Evolutionary conservation across 1,284 basidiomycete species (phyloP).

Genomic region (Laetiporus sulphureus): DNA sequence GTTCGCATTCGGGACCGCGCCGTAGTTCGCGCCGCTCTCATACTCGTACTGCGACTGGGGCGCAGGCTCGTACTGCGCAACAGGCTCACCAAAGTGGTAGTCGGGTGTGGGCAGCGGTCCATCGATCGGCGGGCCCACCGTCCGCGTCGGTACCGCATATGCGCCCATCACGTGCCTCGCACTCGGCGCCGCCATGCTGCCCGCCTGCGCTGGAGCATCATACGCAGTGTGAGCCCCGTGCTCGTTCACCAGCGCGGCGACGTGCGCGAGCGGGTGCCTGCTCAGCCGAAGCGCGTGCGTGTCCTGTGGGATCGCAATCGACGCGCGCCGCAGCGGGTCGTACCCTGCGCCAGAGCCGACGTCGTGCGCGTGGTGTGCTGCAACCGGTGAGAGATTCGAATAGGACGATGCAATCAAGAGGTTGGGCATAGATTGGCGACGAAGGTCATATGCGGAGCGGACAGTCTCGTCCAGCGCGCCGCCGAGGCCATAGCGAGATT

Average conservation of each 20-base stretch:
- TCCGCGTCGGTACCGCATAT: slow-evolving; percentile 44
- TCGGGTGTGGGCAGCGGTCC: slow-evolving; percentile 64
- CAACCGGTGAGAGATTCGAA: slow-evolving; percentile 3
- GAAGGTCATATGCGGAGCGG: background rate
- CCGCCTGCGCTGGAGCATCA: background rate
- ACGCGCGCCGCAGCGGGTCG: slow-evolving; percentile 15
- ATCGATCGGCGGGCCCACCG: slow-evolving; percentile 47
- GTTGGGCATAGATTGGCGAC: too few relatives aligned
- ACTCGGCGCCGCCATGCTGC: background rate
- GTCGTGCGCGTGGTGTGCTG: slow-evolving; percentile 27
- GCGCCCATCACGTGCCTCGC: slow-evolving; percentile 18
- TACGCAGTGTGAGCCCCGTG: background rate
- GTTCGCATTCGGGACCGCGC: background rate
- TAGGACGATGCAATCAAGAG: slow-evolving; percentile 10
- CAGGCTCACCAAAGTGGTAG: slow-evolving; percentile 58
- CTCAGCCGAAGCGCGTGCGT: slow-evolving; percentile 53
- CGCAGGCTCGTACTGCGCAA: slow-evolving; percentile 18
- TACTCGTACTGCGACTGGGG: background rate
- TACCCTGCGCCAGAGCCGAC: slow-evolving; percentile 19
- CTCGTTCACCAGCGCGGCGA: slow-evolving; percentile 30
- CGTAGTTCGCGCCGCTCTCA: background rate
- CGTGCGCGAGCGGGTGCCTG: slow-evolving; percentile 53
- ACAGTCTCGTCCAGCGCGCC: background rate
- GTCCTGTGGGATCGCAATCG: slow-evolving; percentile 27
- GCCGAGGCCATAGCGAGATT: background rate